phyloP scores from a whole-genome alignment of 306 rosid genomes.

The Carpinus fangiana region DNA sequence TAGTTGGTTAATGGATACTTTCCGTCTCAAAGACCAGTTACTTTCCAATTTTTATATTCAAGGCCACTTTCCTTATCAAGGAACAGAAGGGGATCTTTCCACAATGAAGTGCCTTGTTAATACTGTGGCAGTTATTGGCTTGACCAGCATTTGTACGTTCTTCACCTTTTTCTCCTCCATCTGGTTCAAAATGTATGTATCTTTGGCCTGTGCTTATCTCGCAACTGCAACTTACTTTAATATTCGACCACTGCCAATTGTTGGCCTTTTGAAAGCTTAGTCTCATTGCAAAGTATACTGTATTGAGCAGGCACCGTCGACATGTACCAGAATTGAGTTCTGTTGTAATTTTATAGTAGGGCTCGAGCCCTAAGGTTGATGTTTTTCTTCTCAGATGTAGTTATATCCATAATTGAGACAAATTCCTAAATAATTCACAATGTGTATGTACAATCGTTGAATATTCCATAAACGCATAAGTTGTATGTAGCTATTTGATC shows the following conservation, averaged over 20 bases:
- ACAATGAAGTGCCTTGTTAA: constrained; percentile 46
- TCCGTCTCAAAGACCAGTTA: constrained; percentile 59
- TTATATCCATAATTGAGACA: not conserved
- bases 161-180: constrained; percentile 38
- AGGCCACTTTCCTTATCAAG: constrained; percentile 69
- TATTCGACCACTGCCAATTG: constrained; percentile 54
- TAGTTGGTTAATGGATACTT: constrained; percentile 52
- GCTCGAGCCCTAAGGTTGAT: constrained; percentile 4
- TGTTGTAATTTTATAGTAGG: constrained; percentile 24
- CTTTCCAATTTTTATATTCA: constrained; percentile 55
- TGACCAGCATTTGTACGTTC: constrained; percentile 46
- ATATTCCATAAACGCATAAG: too few species aligned
- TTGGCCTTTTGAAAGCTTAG: constrained; percentile 34
- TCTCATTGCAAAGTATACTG: constrained; percentile 10
- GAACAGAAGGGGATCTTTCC: constrained; percentile 53
- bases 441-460: not conserved
- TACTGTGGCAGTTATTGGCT: constrained; percentile 37
- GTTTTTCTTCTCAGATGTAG: not conserved
- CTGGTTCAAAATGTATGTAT: constrained; percentile 66
- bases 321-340: constrained; percentile 11
- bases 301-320: constrained; percentile 16
- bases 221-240: constrained; percentile 57
- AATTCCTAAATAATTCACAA: not conserved
- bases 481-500: too few species aligned
- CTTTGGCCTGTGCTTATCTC: constrained; percentile 58